Evolutionary conservation across 805 yeast species (phyloP).

Genomic region (Wickerhamomyces tratensis): DNA sequence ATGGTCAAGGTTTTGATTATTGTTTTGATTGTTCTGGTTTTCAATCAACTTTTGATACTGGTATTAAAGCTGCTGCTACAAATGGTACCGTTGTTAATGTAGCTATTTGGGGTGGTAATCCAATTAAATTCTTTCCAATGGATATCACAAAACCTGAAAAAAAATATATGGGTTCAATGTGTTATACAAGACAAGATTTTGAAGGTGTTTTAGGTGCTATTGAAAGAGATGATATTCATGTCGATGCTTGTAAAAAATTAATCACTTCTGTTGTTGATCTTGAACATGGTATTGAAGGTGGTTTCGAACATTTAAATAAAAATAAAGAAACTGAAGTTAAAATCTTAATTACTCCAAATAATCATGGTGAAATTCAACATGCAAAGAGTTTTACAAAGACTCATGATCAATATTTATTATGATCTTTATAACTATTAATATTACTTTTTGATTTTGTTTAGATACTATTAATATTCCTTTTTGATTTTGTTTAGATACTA

Average conservation of each 20-base stretch:
- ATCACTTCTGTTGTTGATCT: constrained; percentile 45
- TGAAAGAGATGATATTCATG: constrained; percentile 32
- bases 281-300: constrained; percentile 42
- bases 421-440: too few species aligned
- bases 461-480: constrained; percentile 9
- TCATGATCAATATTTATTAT: neutral
- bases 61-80: constrained; percentile 37
- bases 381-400: constrained; percentile 8
- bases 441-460: constrained; percentile 11
- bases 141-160: constrained; percentile 46
- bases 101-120: constrained; percentile 53
- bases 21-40: constrained; percentile 49
- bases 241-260: constrained; percentile 33
- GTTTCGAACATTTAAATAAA: constrained; percentile 38
- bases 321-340: constrained; percentile 50
- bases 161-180: constrained; percentile 48
- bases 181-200: constrained; percentile 48
- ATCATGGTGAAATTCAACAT: constrained; percentile 23
- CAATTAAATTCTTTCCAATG: constrained; percentile 44
- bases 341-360: constrained; percentile 40
- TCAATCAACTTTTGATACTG: constrained; percentile 41
- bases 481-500: constrained; percentile 19
- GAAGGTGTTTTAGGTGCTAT: constrained; percentile 45
- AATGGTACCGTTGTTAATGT: constrained; percentile 54
- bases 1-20: constrained; percentile 35